These are phyloP conservation scores for Phytopythium litorale DNA, from an alignment of 352 stramenopile genomes.

Conservation along the genomic window DNA sequence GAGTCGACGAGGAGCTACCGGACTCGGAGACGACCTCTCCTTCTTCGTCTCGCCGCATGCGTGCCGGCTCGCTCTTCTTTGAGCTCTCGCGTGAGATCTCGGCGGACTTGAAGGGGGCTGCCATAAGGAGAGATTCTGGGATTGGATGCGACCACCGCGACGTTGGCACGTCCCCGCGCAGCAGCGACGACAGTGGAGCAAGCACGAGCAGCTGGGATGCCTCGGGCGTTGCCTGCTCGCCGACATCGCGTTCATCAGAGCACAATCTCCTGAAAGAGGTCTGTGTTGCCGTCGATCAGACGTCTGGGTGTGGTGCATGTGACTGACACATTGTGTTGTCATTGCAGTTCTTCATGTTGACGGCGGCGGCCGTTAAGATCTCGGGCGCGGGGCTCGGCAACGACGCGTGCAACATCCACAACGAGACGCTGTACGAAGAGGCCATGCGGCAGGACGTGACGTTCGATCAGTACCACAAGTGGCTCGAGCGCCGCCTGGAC, in stretches of 20 bases:
- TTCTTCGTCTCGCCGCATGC: conserved; percentile 13
- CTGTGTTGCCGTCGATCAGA: conserved; percentile 13
- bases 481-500: conserved; percentile 42
- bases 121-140: not conserved
- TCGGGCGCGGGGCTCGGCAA: conserved; percentile 42
- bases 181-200: not conserved
- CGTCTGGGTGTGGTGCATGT: conserved; percentile 11
- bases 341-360: conserved; percentile 57
- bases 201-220: conserved; percentile 8
- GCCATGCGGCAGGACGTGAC: conserved; percentile 42
- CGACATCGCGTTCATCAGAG: conserved; percentile 8
- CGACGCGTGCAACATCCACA: conserved; percentile 58
- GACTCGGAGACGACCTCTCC: not conserved
- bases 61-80: conserved; percentile 37
- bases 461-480: conserved; percentile 53
- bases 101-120: conserved; percentile 12
- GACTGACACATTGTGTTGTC: conserved; percentile 10
- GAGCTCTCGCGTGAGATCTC: conserved; percentile 38
- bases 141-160: not conserved
- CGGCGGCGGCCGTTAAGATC: conserved; percentile 52
- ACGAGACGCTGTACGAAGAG: conserved; percentile 50
- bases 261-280: conserved; percentile 50
- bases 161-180: not conserved
- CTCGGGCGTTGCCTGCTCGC: not conserved
- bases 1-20: not conserved